Evolutionary conservation across 345 rosid species (phyloP), one percentile per base, ranked within the genome.

Genomic region (Cardamine chenopodiifolia): DNA sequence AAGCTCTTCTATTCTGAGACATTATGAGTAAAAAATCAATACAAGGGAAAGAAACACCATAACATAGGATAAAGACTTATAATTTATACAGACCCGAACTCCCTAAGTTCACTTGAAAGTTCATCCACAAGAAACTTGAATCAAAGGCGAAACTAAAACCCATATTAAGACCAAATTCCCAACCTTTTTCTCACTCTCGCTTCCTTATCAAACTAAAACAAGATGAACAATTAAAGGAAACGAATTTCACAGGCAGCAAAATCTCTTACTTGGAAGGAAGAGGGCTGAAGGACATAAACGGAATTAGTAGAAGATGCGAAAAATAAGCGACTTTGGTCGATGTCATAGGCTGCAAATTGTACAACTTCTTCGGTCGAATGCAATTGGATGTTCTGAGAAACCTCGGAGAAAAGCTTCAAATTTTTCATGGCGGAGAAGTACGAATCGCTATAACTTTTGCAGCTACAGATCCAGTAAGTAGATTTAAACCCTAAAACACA

Each of bases 291-390:
- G 6, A 86, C 48, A 86, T 90, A 90, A 15, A 92, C 72, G 77
- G 73, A 57, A 68, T 90, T 88, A 32, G 83, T 61, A 14, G 96
- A 89, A 54, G 97, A 84, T 31, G 88, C 96, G 77, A 95, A 86
- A 85, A 92, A 89, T 47, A 92, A 65, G 42, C 97, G 94, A 73
- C 89, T 85, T 58, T 92, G 84, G 68, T 92, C 96, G 76, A 90
- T 80, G 77, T 95, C 99, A 66, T 86, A 71, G 25, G 97, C 88
- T 28, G 91, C 82, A 75, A 88, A 89, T 54, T 53, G 77, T 28
- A 95, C 17, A 29, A 68, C 73, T 78, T 92, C 97, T 20, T 79
- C 83, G 3, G 74, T 74, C 22, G 90, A 83, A 54, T 79, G 89
- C 31, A 95, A 80, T 60, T 81, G 79, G 44, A 92, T 81, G 73